Evolutionary conservation across 768 basidiomycete species (phyloP), one percentile per base, ranked within the genome.

Genomic region (Russula ochroleuca): DNA sequence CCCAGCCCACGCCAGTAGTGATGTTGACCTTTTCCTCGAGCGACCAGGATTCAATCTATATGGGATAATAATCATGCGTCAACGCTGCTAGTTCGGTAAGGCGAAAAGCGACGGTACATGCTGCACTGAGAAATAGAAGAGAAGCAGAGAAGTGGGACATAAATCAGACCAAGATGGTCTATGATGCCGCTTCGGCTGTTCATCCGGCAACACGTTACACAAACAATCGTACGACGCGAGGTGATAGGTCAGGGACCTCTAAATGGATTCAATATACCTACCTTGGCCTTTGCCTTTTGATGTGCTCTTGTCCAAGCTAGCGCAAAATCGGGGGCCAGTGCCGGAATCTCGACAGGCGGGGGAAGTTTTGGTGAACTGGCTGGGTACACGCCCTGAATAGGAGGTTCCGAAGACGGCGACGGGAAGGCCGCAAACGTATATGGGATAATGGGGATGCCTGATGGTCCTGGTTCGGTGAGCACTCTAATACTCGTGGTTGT

Each of bases 241-340:
- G 15, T 8, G n/a, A n/a, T 7, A 43, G 8, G 19, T 43, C 9
- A 19, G 19, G 19, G 15, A 28, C 9, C 13, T 40, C 23, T 33
- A 50, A 25, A 51, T 17, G 6, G 11, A 35, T 5, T 2, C 10
- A 14, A 5, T 17, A 45, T 28, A 28, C 63, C 37, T 21, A 67
- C 67, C 65, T 66, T 66, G 0, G 72, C 68, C 68, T 80, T 79
- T n/a, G 87, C 87, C 65, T 84, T 86, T 33, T 76, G 71, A 67
- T 83, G 82, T 21, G 87, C 87, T 5, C 71, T 70, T 9, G 77
- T 75, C 87, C 87, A 89, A 38, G 87, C 77, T 0, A 69, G 72
- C 2, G 71, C 73, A 56, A 82, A 82, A 73, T 82, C 80, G 4
- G 81, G 81, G 1, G 82, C 71, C n/a, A 79, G 35, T n/a, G 74